A percentile compares a stretch with the other conserved stretches of the same genome.
These are phyloP conservation scores for Alternaria brassicae DNA, from an alignment of 2,329 filamentous ascomycete species.

Conservation along the genomic window DNA sequence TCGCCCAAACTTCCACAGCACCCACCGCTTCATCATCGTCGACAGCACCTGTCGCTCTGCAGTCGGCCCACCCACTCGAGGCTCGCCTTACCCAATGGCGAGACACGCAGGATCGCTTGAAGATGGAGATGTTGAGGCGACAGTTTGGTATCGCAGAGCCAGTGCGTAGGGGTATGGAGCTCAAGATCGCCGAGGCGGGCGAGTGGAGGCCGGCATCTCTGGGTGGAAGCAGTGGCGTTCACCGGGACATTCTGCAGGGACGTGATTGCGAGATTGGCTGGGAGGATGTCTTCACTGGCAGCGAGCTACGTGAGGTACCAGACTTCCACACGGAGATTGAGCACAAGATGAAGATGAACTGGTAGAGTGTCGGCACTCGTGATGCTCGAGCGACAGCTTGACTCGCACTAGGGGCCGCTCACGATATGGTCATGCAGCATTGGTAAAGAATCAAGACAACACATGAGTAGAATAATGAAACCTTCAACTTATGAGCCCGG, in stretches of 20 bases:
- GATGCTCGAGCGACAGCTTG: neutral
- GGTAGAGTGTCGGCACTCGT: constrained; percentile 38
- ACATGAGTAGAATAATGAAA: neutral
- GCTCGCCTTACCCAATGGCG: constrained; percentile 89
- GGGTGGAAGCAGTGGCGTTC: constrained; percentile 71
- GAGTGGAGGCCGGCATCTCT: constrained; percentile 80
- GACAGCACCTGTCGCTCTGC: constrained; percentile 52
- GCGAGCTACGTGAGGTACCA: constrained; percentile 72
- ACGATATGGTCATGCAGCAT: neutral
- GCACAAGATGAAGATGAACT: constrained; percentile 82
- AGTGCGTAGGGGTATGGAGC: constrained; percentile 90
- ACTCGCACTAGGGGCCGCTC: no score
- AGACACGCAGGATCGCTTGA: constrained; percentile 82
- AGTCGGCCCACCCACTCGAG: constrained; percentile 87
- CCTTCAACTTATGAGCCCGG: neutral
- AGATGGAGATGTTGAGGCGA: constrained; percentile 86
- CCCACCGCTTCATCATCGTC: constrained; percentile 29
- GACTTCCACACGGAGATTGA: constrained; percentile 94
- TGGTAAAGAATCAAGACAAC: neutral
- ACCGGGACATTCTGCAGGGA: constrained; percentile 87
- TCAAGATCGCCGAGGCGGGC: constrained; percentile 82
- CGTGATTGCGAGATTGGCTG: constrained; percentile 79
- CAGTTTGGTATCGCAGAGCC: constrained; percentile 94
- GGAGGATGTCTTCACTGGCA: constrained; percentile 90
- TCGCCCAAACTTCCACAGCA: constrained; percentile 63